These are phyloP conservation scores for Nematocida parisii DNA, from an alignment of 371 early-diverging fungal genomes.

Conservation along the genomic window DNA sequence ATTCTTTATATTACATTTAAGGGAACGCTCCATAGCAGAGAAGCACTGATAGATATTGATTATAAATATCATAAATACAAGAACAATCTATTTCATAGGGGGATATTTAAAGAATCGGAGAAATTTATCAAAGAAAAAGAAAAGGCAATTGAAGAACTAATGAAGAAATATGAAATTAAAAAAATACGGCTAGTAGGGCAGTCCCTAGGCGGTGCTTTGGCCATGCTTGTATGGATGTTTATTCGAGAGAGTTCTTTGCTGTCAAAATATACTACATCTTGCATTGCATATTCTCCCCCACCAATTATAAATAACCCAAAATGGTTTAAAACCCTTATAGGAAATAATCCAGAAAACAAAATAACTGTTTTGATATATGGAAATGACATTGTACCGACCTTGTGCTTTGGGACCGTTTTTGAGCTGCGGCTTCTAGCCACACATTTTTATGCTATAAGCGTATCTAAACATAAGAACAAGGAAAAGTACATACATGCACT, in stretches of 20 bases:
- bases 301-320: conserved; percentile 44
- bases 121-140: conserved; percentile 58
- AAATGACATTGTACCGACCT: conserved; percentile 65
- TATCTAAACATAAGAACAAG: conserved; percentile 44
- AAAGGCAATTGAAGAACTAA: conserved; percentile 20
- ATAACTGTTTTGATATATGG: conserved; percentile 63
- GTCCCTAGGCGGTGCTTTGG: conserved; percentile 70
- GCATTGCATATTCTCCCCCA: conserved; percentile 51
- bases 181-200: conserved; percentile 69
- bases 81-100: conserved; percentile 58
- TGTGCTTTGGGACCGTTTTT: conserved; percentile 64
- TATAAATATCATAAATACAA: conserved; percentile 54
- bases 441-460: conserved; percentile 59
- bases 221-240: conserved; percentile 61
- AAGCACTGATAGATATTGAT: conserved; percentile 54
- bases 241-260: conserved; percentile 21
- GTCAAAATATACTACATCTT: conserved; percentile 18
- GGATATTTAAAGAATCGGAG: conserved; percentile 62
- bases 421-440: conserved; percentile 66
- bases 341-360: conserved; percentile 30
- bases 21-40: conserved; percentile 45
- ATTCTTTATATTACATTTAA: conserved; percentile 52
- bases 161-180: conserved; percentile 30
- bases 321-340: conserved; percentile 20
- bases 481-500: conserved; percentile 45